A percentile compares a stretch with the other conserved stretches of the same genome.
Evolutionary conservation across 164 flowering plant species (phyloP).

Genomic region (grape (Vitis vinifera)): DNA sequence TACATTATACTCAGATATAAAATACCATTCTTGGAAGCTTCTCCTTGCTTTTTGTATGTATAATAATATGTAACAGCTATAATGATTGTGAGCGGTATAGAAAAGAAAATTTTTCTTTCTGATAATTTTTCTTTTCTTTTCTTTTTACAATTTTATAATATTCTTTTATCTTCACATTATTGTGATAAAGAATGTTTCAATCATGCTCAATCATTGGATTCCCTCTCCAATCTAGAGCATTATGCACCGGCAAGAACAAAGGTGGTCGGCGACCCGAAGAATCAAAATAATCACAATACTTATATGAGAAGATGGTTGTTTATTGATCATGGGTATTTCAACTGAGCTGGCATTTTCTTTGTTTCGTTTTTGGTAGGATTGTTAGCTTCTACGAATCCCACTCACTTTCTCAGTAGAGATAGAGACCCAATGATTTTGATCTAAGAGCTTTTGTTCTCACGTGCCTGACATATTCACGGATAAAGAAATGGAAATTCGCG

Average conservation of each 20-base stretch:
- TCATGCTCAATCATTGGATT: conserved; percentile 21
- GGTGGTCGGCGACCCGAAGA: neutral
- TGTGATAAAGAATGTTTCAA: conserved; percentile 9
- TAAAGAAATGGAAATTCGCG: neutral
- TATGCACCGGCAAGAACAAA: neutral
- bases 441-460: conserved; percentile 12
- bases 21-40: neutral
- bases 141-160: neutral
- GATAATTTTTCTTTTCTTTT: neutral
- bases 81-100: neutral
- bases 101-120: neutral
- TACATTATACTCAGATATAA: neutral
- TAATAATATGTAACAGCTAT: neutral
- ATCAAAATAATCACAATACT: neutral
- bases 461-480: conserved; percentile 17
- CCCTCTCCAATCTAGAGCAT: neutral
- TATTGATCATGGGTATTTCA: neutral
- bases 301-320: neutral
- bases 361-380: neutral
- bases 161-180: neutral
- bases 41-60: neutral
- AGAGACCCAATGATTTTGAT: conserved; percentile 4
- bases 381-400: conserved; percentile 8
- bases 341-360: conserved; percentile 7
- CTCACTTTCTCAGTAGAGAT: neutral